Conservation (phyloP, 176 grass and related monocot genomes). For the Thinopyrum elongatum region DNA sequence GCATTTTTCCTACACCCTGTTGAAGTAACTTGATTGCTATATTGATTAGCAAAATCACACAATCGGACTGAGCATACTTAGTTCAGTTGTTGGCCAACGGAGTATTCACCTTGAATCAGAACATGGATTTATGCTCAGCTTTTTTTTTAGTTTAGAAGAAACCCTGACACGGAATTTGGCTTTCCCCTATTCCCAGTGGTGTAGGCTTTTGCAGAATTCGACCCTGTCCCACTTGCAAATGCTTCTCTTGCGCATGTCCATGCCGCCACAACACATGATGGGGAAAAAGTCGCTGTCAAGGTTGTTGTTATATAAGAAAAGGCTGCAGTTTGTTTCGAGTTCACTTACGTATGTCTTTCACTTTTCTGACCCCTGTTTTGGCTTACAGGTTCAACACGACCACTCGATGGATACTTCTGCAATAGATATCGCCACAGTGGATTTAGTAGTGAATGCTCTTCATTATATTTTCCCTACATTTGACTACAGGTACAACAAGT, state of each 20-base stretch:
- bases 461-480: conserved; percentile 89
- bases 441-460: conserved; percentile 77
- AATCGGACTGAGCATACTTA: not conserved
- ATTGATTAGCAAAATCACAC: not conserved
- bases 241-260: too few relatives aligned
- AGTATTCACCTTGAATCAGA: not conserved
- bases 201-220: too few relatives aligned
- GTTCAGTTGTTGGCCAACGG: not conserved
- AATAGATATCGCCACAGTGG: conserved; percentile 83
- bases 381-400: conserved; percentile 85
- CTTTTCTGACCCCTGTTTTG: not conserved
- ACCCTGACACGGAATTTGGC: conserved; percentile 1
- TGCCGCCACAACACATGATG: too few relatives aligned
- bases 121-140: not conserved
- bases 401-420: conserved; percentile 71
- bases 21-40: not conserved
- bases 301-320: too few relatives aligned
- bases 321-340: not conserved
- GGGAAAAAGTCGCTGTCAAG: too few relatives aligned
- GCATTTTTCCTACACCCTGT: not conserved
- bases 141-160: conserved; percentile 3
- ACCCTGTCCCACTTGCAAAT: too few relatives aligned
- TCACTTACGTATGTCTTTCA: not conserved
- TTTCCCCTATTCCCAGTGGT: not conserved
- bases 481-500: conserved; percentile 74